These are phyloP conservation scores for Lactarius sp. DNA, from an alignment of 768 basidiomycete species.

Conservation along the genomic window DNA sequence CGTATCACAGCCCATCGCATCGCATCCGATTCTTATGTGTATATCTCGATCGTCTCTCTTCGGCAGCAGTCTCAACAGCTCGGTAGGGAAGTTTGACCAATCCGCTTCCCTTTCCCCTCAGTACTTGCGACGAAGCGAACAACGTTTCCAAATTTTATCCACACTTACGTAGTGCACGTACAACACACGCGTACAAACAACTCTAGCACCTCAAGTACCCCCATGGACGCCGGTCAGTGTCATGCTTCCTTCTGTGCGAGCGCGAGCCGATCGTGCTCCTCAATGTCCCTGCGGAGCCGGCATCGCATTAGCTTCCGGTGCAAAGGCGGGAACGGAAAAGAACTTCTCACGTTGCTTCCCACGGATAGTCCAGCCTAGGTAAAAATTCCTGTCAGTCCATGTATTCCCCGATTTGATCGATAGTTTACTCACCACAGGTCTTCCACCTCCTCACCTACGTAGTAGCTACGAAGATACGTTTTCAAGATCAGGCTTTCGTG, in stretches of 20 bases:
- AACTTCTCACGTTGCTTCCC: slow-evolving; percentile 64
- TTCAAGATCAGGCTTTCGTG: slow-evolving; percentile 6
- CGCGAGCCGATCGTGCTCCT: slow-evolving; percentile 66
- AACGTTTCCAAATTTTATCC: not conserved
- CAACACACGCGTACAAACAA: not conserved
- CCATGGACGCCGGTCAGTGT: not conserved
- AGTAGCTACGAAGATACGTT: slow-evolving; percentile 51
- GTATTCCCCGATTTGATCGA: slow-evolving; percentile 14
- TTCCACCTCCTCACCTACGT: slow-evolving; percentile 67
- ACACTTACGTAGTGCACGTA: not conserved
- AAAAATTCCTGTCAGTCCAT: slow-evolving; percentile 8
- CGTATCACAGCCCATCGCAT: not conserved
- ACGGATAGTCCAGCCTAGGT: slow-evolving; percentile 76
- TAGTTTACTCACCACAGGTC: slow-evolving; percentile 60
- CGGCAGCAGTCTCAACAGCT: not conserved
- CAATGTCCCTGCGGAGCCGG: slow-evolving; percentile 53
- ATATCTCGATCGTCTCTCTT: not conserved
- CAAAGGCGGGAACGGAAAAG: not conserved
- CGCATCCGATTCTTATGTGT: not conserved
- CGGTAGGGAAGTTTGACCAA: not conserved
- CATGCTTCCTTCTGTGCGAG: slow-evolving; percentile 25
- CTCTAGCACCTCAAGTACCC: not conserved
- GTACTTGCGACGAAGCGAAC: not conserved
- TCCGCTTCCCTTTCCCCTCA: not conserved
- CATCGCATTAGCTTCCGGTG: slow-evolving; percentile 17